These are phyloP conservation scores for Rhodotorula glutinis DNA, from an alignment of 1,284 basidiomycete species.

Conservation along the genomic window DNA sequence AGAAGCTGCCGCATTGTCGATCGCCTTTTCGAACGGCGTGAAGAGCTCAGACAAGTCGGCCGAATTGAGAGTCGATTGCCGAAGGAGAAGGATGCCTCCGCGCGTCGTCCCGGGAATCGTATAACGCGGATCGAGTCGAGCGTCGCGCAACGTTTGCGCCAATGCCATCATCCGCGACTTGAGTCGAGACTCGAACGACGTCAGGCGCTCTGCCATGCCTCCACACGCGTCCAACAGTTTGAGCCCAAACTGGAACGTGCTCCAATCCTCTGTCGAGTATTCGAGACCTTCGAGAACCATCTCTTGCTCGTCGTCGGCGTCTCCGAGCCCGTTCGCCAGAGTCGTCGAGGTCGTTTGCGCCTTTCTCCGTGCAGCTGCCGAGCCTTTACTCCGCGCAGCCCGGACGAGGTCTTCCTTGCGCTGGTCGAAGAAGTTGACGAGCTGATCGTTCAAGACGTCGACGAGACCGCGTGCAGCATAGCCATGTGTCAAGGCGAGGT, in stretches of 20 bases:
- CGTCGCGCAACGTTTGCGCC: constrained; percentile 59
- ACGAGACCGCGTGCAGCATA: constrained; percentile 73
- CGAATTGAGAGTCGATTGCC: constrained; percentile 77
- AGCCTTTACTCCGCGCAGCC: constrained; percentile 35
- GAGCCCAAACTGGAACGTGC: constrained; percentile 73
- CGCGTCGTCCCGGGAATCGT: constrained; percentile 62
- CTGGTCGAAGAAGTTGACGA: constrained; percentile 63
- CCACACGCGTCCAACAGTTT: constrained; percentile 75
- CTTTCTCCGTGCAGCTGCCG: constrained; percentile 7
- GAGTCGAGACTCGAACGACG: constrained; percentile 66
- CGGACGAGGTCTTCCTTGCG: constrained; percentile 52
- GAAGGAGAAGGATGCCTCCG: constrained; percentile 68
- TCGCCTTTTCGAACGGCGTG: constrained; percentile 47
- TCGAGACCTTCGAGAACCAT: constrained; percentile 66
- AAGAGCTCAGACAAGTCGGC: constrained; percentile 67
- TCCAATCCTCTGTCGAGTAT: constrained; percentile 82
- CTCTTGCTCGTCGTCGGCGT: constrained; percentile 54
- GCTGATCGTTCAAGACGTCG: constrained; percentile 65
- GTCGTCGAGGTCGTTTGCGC: not conserved
- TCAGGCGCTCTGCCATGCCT: constrained; percentile 64
- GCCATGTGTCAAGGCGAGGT: constrained; percentile 77
- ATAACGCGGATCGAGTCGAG: constrained; percentile 59
- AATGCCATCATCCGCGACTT: constrained; percentile 59
- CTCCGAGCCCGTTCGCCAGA: not conserved
- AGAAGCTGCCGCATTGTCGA: constrained; percentile 27